Percentiles rank a stretch among this genome's conserved stretches.
These are phyloP conservation scores for Cynara cardunculus DNA, from an alignment of 129 eudicot species.

Conservation along the genomic window DNA sequence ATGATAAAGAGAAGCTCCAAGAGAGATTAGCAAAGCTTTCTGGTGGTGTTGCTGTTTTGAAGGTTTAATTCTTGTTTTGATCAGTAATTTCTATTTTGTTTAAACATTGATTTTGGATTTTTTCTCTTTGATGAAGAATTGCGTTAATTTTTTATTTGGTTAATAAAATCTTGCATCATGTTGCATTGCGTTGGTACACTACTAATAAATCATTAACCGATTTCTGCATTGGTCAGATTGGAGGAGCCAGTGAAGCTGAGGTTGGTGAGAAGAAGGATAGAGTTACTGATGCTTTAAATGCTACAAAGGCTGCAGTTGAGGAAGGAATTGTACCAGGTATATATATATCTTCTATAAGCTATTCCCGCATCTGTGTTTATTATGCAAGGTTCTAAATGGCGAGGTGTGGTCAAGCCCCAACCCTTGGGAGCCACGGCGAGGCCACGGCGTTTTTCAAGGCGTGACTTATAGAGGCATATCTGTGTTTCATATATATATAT, in stretches of 20 bases:
- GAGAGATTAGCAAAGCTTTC: constrained; percentile 78
- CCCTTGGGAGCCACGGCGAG: too few relatives aligned
- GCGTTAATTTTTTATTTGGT: too few relatives aligned
- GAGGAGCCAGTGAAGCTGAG: constrained; percentile 82
- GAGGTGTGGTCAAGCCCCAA: too few relatives aligned
- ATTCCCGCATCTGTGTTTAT: too few relatives aligned
- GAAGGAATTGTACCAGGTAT: constrained; percentile 80
- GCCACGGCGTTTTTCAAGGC: too few relatives aligned
- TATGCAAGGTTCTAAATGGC: too few relatives aligned
- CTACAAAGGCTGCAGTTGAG: constrained; percentile 84
- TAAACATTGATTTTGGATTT: background rate
- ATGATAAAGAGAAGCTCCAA: constrained; percentile 62
- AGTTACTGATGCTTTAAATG: constrained; percentile 82
- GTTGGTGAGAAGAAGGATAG: constrained; percentile 77
- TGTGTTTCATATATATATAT: background rate
- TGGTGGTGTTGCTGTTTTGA: constrained; percentile 77
- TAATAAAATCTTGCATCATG: background rate
- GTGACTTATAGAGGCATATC: background rate
- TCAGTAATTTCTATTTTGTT: background rate
- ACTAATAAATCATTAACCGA: background rate
- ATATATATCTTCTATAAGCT: too few relatives aligned
- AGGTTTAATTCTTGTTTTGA: constrained; percentile 30
- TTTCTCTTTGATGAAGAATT: background rate
- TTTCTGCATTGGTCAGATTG: constrained; percentile 36
- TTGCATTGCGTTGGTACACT: background rate